Base-by-base conservation (phyloP, 257 asterid species). In the Verbena officinalis region DNA sequence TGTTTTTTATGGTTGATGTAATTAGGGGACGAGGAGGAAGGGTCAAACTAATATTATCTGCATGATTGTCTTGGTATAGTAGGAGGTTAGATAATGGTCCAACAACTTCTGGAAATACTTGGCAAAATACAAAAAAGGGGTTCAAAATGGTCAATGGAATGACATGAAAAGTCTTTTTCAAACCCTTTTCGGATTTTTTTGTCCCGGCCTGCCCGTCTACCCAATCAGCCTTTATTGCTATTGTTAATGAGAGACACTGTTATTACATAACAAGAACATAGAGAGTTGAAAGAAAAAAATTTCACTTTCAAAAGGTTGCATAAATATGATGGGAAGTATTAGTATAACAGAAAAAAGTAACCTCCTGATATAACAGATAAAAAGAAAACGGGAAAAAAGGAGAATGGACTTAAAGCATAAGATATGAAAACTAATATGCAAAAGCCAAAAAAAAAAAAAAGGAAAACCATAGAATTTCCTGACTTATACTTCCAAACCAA, bases 41-140 rank as follows among this genome's bases (percentile, higher is more conserved):
- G 45, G 79, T 40, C 49, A 69, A 55, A 69, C 50, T 45, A 54
- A 31, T 68, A 12, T 19, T 15, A 67, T 76, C 82, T 76, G 75
- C 71, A 66, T 55, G 56, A 65, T 66, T 63, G 24, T 59, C 51
- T 27, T 0, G 62, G 59, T 69, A 51, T 2, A 4, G 46, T 30
- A 30, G 40, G 54, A 50, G 38, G 73, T 65, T 49, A 75, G 23
- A 20, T 27, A 22, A 19, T 44, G 59, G 59, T 60, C 40, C 62
- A 34, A 60, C 30, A 19, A 45, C 16, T 33, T 44, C 57, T 9
- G 59, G 17, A 49, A 56, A 54, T 43, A 52, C 17, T 52, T 31
- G 4, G 9, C 49, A 49, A 22, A 54, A 65, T 40, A 10, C 24
- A 50, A 3, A 50, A 46, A 53, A n/a, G 43, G 54, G 20, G 49